phyloP scores from a whole-genome alignment of 768 basidiomycete species.

The Termitomyces sp. region DNA sequence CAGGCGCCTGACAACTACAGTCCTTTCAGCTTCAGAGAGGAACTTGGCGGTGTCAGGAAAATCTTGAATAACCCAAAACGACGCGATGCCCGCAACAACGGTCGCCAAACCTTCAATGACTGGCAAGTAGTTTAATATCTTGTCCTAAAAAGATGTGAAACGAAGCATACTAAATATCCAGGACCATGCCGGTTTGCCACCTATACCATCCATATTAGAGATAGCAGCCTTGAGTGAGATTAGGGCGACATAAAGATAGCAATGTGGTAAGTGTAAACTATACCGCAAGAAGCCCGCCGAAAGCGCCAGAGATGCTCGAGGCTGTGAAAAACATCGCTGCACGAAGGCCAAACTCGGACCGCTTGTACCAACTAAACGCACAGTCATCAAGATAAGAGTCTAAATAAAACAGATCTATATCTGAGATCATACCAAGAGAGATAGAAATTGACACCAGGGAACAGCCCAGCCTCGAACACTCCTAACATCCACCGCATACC shows the following conservation, averaged over 20 bases:
- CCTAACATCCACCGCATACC: constrained; percentile 72
- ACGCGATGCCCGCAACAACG: constrained; percentile 55
- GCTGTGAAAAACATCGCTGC: constrained; percentile 72
- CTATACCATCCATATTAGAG: constrained; percentile 66
- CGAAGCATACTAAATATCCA: constrained; percentile 61
- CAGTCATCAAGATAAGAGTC: background rate
- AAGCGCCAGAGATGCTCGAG: constrained; percentile 79
- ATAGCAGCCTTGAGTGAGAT: constrained; percentile 45
- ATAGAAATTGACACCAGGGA: constrained; percentile 64
- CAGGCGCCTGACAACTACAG: constrained; percentile 58
- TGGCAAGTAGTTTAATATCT: constrained; percentile 12
- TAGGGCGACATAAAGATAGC: constrained; percentile 5
- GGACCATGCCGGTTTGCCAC: constrained; percentile 59
- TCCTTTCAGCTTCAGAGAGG: constrained; percentile 65
- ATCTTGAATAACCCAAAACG: constrained; percentile 78
- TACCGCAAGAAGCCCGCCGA: constrained; percentile 72
- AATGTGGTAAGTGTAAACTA: constrained; percentile 19
- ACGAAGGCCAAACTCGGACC: constrained; percentile 69
- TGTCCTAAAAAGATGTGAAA: background rate
- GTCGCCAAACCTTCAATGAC: constrained; percentile 66
- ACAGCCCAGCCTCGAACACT: constrained; percentile 67
- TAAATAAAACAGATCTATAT: background rate
- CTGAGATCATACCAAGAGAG: constrained; percentile 53
- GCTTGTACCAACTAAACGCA: constrained; percentile 47
- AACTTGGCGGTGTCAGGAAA: constrained; percentile 82